phyloP scores from a whole-genome alignment of 768 basidiomycete genomes.

The Trametes punicea region DNA sequence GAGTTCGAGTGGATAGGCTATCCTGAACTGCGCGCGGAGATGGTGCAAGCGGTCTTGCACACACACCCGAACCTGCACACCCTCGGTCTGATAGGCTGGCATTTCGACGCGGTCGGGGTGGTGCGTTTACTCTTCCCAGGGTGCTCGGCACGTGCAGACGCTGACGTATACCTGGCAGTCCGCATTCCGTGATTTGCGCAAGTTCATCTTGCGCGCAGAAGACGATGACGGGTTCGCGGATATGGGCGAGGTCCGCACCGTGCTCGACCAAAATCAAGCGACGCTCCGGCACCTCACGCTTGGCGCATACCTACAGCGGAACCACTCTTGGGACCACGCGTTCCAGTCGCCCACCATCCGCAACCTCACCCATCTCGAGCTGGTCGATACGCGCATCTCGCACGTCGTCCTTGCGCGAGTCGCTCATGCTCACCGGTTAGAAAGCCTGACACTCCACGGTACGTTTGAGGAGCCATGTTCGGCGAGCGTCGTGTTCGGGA shows the following conservation, averaged over 20 bases:
- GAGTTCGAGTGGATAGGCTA: slow-evolving; percentile 81
- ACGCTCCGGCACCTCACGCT: slow-evolving; percentile 62
- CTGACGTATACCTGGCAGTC: slow-evolving; percentile 28
- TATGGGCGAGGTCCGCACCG: slow-evolving; percentile 62
- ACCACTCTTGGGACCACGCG: slow-evolving; percentile 64
- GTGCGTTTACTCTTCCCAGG: neutral
- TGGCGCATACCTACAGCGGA: slow-evolving; percentile 63
- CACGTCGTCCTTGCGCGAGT: slow-evolving; percentile 61
- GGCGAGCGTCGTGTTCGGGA: slow-evolving; percentile 57
- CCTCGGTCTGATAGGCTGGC: slow-evolving; percentile 68
- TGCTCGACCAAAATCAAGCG: slow-evolving; percentile 55
- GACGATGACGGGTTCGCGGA: slow-evolving; percentile 71
- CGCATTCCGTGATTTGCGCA: slow-evolving; percentile 54
- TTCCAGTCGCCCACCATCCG: slow-evolving; percentile 62
- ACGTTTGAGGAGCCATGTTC: slow-evolving; percentile 57
- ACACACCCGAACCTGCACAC: slow-evolving; percentile 52
- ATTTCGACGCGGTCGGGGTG: slow-evolving; percentile 69
- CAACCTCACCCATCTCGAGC: slow-evolving; percentile 65
- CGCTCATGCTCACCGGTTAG: slow-evolving; percentile 56
- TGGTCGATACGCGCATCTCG: slow-evolving; percentile 67
- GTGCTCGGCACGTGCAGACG: neutral
- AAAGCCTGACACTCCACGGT: slow-evolving; percentile 63
- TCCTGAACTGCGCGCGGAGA: slow-evolving; percentile 64
- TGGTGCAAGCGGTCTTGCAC: slow-evolving; percentile 54
- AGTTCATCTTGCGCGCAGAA: slow-evolving; percentile 66